Evolutionary conservation across 139 green algal species (phyloP), one percentile per base, ranked within the genome.

Genomic region (Chlamydomonas applanata): DNA sequence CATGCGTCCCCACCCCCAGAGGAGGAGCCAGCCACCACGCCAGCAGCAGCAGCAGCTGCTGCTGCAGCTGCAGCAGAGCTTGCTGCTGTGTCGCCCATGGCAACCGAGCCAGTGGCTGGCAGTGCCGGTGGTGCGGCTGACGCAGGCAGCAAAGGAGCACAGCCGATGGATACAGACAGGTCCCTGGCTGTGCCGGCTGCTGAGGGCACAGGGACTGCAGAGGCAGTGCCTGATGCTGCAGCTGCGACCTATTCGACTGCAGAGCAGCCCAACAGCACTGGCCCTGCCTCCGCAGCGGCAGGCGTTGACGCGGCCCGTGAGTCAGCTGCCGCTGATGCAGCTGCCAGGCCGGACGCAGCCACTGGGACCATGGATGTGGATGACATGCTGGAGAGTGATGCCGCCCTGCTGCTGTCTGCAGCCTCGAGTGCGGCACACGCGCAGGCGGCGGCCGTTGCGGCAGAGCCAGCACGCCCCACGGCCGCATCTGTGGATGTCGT

Each of bases 401-500:
- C 40, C 7, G 40, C 40, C 7, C 40, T 49, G 40, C 40, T 49
- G 40, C 40, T 49, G 40, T 49, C 40, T 33, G 64, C 36, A 56
- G 59, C 34, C 16, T 11, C 3, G 30, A 54, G 59, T 69, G 61
- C 61, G 30, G 61, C 61, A 45, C 32, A 52, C n/a, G 25, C 24
- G 13, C 65, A 62, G 54, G 65, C 36, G 9, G 46, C 68, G 35
- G 49, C 45, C 44, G 68, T 4, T 44, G 68, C 13, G 49, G 68
- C 68, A 44, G 33, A n/a, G 32, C 57, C 32, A 33, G 56, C 29
- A 19, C 57, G 54, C 30, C 68, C 77, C 54, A 77, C 78, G 49
- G 88, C 77, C 22, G 53, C 66, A 9, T 40, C 69, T 52, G 85
- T 96, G 7, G 69, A 81, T 0, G 66, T 95, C 7, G 69, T 93